Evolutionary conservation across 805 yeast species (phyloP), one percentile per base, ranked within the genome.

Genomic region (Kuraishia cidri): DNA sequence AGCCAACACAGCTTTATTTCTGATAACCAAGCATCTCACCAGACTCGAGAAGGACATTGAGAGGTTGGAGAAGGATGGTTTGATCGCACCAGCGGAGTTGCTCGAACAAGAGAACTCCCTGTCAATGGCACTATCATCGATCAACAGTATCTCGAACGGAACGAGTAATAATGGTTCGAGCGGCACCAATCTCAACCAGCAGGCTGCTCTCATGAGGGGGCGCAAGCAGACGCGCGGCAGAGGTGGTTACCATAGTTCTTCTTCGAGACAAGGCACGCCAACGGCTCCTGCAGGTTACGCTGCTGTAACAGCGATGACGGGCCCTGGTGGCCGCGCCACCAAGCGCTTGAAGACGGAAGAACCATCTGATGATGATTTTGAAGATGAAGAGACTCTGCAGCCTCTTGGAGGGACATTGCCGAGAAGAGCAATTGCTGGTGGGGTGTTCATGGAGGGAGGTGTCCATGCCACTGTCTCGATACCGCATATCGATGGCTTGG

Each of bases 1-100:
- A 25, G 84, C 96, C 4, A 83, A 85, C 48, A 86, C 95, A 1
- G 88, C 94, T 3, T 63, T 90, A 30, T 82, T 79, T 50, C 54
- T 82, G 21, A 73, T 90, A 3, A 60, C 87, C 2, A 81, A 82
- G 48, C 95, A 90, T 52, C 61, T 87, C 38, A 64, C 65, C 33
- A 71, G 71, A 43, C 67, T 90, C 25, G 92, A 86, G 45, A 69
- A 74, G 14, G 94, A 84, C 44, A 77, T 90, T 32, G 74, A 74
- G 37, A 71, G 73, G 46, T 60, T 90, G 27, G 94, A 84, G 45
- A 66, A 71, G 31, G 95, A 85, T 34, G 96, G 94, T n/a, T 62
- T 81, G 16, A 52, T 88, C 26, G 85, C 87, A 2, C 69, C 72
- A 0, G 49, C 69, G 36, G 72, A 45, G 20, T 35, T 36, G 12